Conservation (phyloP, 805 yeast species). For the Saturnispora quitensis region DNA sequence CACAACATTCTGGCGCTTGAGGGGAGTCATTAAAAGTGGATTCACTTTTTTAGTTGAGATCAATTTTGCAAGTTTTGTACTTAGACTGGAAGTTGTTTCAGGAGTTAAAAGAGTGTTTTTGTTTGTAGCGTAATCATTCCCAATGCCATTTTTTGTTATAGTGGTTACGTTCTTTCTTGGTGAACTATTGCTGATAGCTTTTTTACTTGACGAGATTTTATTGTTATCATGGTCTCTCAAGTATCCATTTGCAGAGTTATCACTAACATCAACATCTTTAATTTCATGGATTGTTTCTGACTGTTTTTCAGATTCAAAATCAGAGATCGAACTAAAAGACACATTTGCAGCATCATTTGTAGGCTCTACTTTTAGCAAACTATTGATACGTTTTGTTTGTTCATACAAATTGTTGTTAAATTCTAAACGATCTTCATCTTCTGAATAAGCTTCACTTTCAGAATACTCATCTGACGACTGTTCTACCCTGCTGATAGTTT, state of each 20-base stretch:
- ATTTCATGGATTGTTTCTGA: not conserved
- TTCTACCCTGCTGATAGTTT: not conserved
- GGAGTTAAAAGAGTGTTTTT: not conserved
- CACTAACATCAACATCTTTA: too few species aligned
- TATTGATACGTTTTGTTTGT: not conserved
- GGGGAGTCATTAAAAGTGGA: not conserved
- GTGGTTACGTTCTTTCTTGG: not conserved
- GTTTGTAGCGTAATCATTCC: not conserved
- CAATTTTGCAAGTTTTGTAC: not conserved
- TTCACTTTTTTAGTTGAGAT: not conserved
- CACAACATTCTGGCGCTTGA: not conserved
- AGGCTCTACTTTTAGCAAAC: not conserved
- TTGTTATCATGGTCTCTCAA: too few species aligned
- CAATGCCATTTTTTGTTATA: not conserved
- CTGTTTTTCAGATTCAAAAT: not conserved
- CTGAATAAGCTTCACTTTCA: not conserved
- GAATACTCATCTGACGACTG: not conserved
- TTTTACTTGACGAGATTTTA: not conserved
- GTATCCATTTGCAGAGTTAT: too few species aligned
- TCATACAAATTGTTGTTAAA: not conserved
- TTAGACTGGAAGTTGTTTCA: not conserved
- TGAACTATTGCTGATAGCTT: not conserved
- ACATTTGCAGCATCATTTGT: not conserved
- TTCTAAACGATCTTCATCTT: not conserved
- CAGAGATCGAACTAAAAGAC: not conserved